Evolutionary conservation across 1,284 basidiomycete genomes (phyloP).

Genomic region (Afroboletus lepidellus): DNA sequence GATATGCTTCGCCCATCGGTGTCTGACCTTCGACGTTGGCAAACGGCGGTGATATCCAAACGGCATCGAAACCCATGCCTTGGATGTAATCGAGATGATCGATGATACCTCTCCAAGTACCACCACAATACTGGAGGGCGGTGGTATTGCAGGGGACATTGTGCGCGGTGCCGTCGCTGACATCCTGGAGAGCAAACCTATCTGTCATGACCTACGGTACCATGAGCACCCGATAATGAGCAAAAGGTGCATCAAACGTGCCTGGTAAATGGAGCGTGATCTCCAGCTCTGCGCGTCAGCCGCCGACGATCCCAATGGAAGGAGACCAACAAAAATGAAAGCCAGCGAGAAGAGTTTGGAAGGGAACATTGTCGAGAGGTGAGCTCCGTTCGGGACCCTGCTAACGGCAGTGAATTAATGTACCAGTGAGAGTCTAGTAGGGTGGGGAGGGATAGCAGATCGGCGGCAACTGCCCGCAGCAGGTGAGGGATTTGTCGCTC

Average conservation of each 20-base stretch:
- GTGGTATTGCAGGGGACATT: slow-evolving; percentile 49
- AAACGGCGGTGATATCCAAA: slow-evolving; percentile 66
- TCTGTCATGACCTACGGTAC: slow-evolving; percentile 59
- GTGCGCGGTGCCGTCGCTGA: slow-evolving; percentile 38
- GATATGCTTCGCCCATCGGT: slow-evolving; percentile 63
- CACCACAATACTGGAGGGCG: slow-evolving; percentile 65
- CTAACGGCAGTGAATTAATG: slow-evolving; percentile 3
- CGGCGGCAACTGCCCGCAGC: background rate
- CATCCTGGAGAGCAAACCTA: slow-evolving; percentile 61
- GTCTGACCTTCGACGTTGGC: slow-evolving; percentile 64
- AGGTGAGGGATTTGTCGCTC: slow-evolving; percentile 1
- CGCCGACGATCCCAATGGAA: slow-evolving; percentile 23
- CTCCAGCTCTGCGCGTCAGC: slow-evolving; percentile 40
- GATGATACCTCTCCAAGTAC: slow-evolving; percentile 69
- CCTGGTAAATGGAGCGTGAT: slow-evolving; percentile 43
- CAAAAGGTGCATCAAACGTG: slow-evolving; percentile 4
- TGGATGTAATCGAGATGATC: slow-evolving; percentile 79
- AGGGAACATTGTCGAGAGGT: slow-evolving; percentile 4
- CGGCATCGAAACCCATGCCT: slow-evolving; percentile 72
- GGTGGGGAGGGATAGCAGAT: slow-evolving; percentile 9
- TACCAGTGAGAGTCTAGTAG: slow-evolving; percentile 1
- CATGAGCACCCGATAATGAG: background rate
- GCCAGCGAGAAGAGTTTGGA: slow-evolving; percentile 10
- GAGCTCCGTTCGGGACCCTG: background rate
- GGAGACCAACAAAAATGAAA: slow-evolving; percentile 1